Evolutionary conservation across 208 protist genomes (phyloP).

Genomic region (Crithidia bombi): DNA sequence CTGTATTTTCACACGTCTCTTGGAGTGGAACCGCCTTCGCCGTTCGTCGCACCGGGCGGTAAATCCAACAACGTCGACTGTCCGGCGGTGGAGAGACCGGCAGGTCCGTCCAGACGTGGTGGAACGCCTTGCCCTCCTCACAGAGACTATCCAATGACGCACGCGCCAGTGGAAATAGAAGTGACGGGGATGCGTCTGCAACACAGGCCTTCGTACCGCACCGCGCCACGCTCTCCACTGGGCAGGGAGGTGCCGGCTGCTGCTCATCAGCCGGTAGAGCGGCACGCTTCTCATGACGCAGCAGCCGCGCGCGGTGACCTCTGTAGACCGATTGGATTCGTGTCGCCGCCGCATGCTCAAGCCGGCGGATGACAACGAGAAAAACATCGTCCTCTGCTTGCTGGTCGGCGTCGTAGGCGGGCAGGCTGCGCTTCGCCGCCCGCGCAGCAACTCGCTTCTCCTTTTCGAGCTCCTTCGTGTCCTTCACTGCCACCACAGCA

Average conservation of each 20-base stretch:
- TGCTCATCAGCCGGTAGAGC: background rate
- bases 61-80: conserved; percentile 36
- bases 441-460: conserved; percentile 16
- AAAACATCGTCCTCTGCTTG: conserved; percentile 77
- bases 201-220: background rate
- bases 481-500: background rate
- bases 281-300: conserved; percentile 27
- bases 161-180: conserved; percentile 11
- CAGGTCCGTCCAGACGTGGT: conserved; percentile 23
- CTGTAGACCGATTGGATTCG: conserved; percentile 74
- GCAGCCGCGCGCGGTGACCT: conserved; percentile 32
- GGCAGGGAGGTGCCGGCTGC: background rate
- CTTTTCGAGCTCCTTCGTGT: background rate
- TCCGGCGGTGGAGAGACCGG: conserved; percentile 28
- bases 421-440: conserved; percentile 21
- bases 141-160: conserved; percentile 20
- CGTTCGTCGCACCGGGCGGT: conserved; percentile 29
- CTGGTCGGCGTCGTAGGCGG: conserved; percentile 34
- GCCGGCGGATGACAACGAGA: conserved; percentile 51
- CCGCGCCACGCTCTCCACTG: background rate
- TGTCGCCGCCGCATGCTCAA: conserved; percentile 55
- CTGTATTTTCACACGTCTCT: background rate
- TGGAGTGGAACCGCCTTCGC: conserved; percentile 41
- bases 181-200: background rate
- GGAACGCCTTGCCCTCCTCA: conserved; percentile 14